Conservation (phyloP, 2,329 filamentous ascomycete species). For the Exserohilum turcica region DNA sequence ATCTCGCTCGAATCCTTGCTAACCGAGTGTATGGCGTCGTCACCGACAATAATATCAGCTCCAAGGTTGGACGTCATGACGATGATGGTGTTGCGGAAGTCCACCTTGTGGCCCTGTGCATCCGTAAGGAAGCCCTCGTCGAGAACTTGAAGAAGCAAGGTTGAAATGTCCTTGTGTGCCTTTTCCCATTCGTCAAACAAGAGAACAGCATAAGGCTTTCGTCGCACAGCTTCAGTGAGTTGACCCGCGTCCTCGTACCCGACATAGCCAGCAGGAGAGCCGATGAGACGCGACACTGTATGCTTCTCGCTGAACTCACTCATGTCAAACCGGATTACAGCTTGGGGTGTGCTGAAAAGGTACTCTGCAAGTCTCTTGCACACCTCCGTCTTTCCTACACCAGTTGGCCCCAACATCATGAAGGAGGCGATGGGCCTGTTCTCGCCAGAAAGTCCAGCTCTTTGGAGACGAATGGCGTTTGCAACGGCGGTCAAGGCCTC, state of each 20-base stretch:
- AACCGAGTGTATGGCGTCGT: conserved; percentile 67
- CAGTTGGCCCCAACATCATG: conserved; percentile 96
- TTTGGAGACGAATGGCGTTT: conserved; percentile 90
- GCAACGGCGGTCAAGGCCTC: conserved; percentile 90
- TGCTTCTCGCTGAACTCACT: conserved; percentile 97
- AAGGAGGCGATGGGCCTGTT: conserved; percentile 91
- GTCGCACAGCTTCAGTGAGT: conserved; percentile 89
- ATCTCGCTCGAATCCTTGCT: conserved; percentile 65
- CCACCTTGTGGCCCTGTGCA: conserved; percentile 92
- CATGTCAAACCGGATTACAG: conserved; percentile 96
- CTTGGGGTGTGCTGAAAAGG: conserved; percentile 88
- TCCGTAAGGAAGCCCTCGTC: conserved; percentile 97
- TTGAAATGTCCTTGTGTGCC: conserved; percentile 91
- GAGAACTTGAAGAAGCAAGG: conserved; percentile 87
- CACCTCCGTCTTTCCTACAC: conserved; percentile 95
- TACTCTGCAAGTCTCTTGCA: conserved; percentile 95
- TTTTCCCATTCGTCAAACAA: conserved; percentile 99
- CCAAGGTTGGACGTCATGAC: conserved; percentile 95
- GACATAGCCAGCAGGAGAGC: conserved; percentile 90
- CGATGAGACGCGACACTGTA: conserved; percentile 90
- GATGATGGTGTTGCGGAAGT: conserved; percentile 96
- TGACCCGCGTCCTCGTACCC: conserved; percentile 97
- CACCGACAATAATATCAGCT: conserved; percentile 84
- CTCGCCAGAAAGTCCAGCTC: conserved; percentile 88
- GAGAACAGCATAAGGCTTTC: conserved; percentile 93